phyloP scores from a whole-genome alignment of 495 filamentous ascomycete genomes.

The Penicillium samsonianum region DNA sequence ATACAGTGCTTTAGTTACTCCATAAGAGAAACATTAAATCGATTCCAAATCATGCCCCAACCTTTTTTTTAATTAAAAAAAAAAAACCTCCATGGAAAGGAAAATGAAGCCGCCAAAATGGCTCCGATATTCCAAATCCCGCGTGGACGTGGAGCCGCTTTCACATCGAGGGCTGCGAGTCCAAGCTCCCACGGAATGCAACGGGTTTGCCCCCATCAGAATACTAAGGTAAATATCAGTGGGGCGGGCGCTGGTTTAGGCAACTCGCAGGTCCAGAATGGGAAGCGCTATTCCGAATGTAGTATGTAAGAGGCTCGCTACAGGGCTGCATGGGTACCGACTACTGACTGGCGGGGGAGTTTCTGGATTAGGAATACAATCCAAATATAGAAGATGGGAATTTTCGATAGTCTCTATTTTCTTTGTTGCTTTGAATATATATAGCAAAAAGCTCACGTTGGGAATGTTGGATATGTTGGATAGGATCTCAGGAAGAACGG shows the following conservation, averaged over 20 bases:
- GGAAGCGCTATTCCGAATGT: constrained; percentile 3
- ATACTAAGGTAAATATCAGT: neutral
- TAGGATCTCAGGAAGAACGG: neutral
- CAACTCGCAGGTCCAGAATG: constrained; percentile 19
- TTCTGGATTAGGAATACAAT: neutral
- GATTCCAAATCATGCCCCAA: too few relatives aligned
- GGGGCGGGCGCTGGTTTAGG: constrained; percentile 13
- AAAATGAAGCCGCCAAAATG: too few relatives aligned
- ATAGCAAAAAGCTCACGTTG: too few relatives aligned
- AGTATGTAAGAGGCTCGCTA: neutral
- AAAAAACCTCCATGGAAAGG: too few relatives aligned
- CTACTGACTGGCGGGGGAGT: neutral
- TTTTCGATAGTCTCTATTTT: too few relatives aligned
- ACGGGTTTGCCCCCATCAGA: constrained; percentile 28
- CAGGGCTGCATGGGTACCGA: constrained; percentile 11
- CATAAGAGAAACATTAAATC: too few relatives aligned
- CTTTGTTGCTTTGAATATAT: too few relatives aligned
- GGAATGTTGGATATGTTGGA: neutral
- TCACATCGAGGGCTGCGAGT: constrained; percentile 4
- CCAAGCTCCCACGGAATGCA: constrained; percentile 28
- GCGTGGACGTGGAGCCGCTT: constrained; percentile 6
- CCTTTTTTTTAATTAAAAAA: too few relatives aligned
- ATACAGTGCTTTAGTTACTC: too few relatives aligned
- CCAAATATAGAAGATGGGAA: too few relatives aligned
- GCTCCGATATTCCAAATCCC: constrained; percentile 6